A percentile compares a stretch with the other conserved stretches of the same genome.
phyloP scores from a whole-genome alignment of 495 filamentous ascomycete species.

The Pyrenula aspistea region DNA sequence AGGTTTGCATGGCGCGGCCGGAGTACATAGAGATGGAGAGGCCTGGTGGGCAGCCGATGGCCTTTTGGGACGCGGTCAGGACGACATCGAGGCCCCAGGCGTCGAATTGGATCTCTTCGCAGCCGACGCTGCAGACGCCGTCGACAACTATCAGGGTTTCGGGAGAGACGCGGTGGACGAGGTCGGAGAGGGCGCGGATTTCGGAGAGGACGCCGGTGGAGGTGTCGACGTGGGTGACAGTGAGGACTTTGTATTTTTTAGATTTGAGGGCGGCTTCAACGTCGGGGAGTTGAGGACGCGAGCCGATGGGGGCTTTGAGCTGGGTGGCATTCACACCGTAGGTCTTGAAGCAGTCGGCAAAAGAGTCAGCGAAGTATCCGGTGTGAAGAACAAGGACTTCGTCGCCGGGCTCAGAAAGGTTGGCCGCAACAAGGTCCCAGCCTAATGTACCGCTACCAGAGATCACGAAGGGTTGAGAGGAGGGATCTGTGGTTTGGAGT shows the following conservation, averaged over 20 bases:
- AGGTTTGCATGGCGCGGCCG: constrained; percentile 72
- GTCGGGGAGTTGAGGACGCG: constrained; percentile 73
- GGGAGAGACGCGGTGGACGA: constrained; percentile 76
- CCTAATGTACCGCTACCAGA: constrained; percentile 91
- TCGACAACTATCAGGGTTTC: constrained; percentile 86
- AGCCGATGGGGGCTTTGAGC: constrained; percentile 78
- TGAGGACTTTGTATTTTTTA: constrained; percentile 85
- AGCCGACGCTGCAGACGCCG: constrained; percentile 92
- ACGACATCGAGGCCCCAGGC: constrained; percentile 89
- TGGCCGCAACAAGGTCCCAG: constrained; percentile 91
- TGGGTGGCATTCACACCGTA: constrained; percentile 86
- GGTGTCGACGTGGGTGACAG: constrained; percentile 94
- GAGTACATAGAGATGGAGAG: constrained; percentile 87
- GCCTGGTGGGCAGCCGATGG: constrained; percentile 87
- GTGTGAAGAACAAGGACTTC: constrained; percentile 86
- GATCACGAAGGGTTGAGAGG: constrained; percentile 83
- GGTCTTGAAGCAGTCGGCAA: constrained; percentile 78
- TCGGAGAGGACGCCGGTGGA: constrained; percentile 92
- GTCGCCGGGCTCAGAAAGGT: constrained; percentile 77
- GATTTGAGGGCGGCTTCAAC: constrained; percentile 76
- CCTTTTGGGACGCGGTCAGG: constrained; percentile 90
- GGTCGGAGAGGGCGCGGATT: constrained; percentile 66
- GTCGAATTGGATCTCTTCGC: constrained; percentile 91
- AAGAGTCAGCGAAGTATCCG: constrained; percentile 95
- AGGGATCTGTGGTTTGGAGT: constrained; percentile 72